Base-by-base conservation (phyloP, 129 eudicot species). In the Deinandra increscens region DNA sequence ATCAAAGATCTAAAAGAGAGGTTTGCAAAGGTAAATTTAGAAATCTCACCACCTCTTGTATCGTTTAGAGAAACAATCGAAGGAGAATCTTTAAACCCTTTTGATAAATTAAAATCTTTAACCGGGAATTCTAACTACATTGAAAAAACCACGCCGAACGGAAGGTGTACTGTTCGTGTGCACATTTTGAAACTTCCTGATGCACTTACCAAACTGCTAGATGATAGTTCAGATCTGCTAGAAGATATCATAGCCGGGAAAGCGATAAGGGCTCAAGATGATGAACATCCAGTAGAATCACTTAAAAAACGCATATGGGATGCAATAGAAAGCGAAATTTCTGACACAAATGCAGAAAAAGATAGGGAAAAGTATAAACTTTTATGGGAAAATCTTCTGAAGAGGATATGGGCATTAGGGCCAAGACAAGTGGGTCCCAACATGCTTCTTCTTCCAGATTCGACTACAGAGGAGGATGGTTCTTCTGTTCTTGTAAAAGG, bases 381-480 rank as follows among this genome's bases (percentile, higher is more conserved):
- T 9, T 54, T 75, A 74, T 93, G 99, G 99, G 77, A 74, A 41
- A 81, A 81, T 18, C 59, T 82, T 39, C 59, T 93, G 15, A 83
- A 75, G 78, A 84, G 93, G 77, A 85, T 94, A 41, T 94, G 99
- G 97, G 88, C 99, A 0, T 80, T 89, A 42, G 99, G 99, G 6
- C 99, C 99, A 5, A 49, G 87, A 60, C 99, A 89, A 69, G 93
- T 94, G 33, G 99, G 99, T 20, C 99, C 97, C 1, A 94, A 94
- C 69, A 76, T 94, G 66, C 95, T 94, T 56, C 80, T 94, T n/a
- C 87, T 85, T 15, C 97, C 97, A n/a, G 87, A 79, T 68, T 5
- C 33, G 10, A 58, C 37, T 48, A 79, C 64, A 23, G 68, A 68
- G 14, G 62, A 44, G 20, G 19, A 53, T 1, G 82, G 72, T 14